Evolutionary conservation across 2,329 filamentous ascomycete species (phyloP).

Genomic region (Lasiodiplodia gonubiensis): DNA sequence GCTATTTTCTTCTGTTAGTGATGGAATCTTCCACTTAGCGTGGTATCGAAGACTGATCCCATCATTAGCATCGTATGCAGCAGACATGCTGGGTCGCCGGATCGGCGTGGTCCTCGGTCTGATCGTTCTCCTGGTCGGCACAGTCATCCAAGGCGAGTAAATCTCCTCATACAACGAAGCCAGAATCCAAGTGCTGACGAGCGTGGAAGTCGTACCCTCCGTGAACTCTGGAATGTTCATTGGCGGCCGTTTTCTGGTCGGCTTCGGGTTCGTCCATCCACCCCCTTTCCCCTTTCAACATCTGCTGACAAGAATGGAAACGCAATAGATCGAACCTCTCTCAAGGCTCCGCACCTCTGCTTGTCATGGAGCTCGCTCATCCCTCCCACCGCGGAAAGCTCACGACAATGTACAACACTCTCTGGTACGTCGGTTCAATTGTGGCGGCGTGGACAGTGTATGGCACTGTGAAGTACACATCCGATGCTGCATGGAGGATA

Average conservation of each 20-base stretch:
- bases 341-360: conserved; percentile 56
- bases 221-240: conserved; percentile 56
- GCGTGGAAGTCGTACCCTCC: neutral
- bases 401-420: conserved; percentile 63
- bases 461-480: conserved; percentile 34
- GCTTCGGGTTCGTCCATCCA: conserved; percentile 56
- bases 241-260: conserved; percentile 65
- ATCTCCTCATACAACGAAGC: conserved; percentile 36
- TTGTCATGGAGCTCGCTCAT: conserved; percentile 67
- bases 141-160: conserved; percentile 52
- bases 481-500: conserved; percentile 34
- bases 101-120: conserved; percentile 63
- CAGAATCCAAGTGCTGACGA: neutral
- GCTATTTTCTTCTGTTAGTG: conserved; percentile 51
- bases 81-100: conserved; percentile 45
- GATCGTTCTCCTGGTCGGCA: conserved; percentile 58
- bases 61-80: conserved; percentile 13
- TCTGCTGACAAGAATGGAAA: neutral
- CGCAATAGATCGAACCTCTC: conserved; percentile 50
- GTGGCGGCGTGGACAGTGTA: conserved; percentile 38
- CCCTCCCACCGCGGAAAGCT: conserved; percentile 66
- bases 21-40: conserved; percentile 37
- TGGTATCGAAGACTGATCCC: conserved; percentile 1
- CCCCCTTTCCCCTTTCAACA: conserved; percentile 42
- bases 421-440: conserved; percentile 54